Evolutionary conservation across 2,329 filamentous ascomycete genomes (phyloP).

Genomic region (Alternaria sp.): DNA sequence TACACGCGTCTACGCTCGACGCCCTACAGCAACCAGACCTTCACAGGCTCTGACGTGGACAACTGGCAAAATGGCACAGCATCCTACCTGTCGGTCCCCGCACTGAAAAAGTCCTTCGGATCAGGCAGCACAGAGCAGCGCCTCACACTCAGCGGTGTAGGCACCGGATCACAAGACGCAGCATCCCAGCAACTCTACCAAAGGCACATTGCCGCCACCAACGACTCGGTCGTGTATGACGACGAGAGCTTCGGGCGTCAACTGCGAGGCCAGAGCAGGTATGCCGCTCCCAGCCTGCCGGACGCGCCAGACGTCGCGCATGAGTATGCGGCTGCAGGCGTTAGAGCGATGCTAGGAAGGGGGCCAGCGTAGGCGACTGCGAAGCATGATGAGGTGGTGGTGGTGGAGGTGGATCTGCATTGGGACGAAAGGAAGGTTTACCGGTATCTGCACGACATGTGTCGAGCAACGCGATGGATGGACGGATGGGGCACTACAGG

Average conservation of each 20-base stretch:
- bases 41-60: conserved; percentile 51
- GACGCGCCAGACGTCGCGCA: conserved; percentile 10
- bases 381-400: background rate
- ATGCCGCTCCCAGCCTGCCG: conserved; percentile 3
- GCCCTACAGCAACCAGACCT: conserved; percentile 10
- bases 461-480: conserved; percentile 6
- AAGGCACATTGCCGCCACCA: conserved; percentile 62
- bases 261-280: conserved; percentile 13
- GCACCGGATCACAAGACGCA: conserved; percentile 14
- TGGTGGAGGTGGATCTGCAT: conserved; percentile 1
- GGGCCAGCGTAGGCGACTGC: conserved; percentile 27
- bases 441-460: conserved; percentile 12
- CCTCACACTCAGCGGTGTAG: conserved; percentile 61
- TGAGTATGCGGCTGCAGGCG: conserved; percentile 29
- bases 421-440: conserved; percentile 2
- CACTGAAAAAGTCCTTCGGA: conserved; percentile 57
- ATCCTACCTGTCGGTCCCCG: conserved; percentile 57
- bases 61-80: conserved; percentile 67
- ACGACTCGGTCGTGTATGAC: conserved; percentile 61
- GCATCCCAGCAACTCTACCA: conserved; percentile 59
- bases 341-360: conserved; percentile 38
- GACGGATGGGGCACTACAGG: conserved; percentile 12
- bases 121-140: conserved; percentile 64
- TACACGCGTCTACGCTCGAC: conserved; percentile 30
- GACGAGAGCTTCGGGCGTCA: conserved; percentile 45